Evolutionary conservation across 345 rosid genomes (phyloP), one percentile per base, ranked within the genome.

Genomic region (Turritis glabra): DNA sequence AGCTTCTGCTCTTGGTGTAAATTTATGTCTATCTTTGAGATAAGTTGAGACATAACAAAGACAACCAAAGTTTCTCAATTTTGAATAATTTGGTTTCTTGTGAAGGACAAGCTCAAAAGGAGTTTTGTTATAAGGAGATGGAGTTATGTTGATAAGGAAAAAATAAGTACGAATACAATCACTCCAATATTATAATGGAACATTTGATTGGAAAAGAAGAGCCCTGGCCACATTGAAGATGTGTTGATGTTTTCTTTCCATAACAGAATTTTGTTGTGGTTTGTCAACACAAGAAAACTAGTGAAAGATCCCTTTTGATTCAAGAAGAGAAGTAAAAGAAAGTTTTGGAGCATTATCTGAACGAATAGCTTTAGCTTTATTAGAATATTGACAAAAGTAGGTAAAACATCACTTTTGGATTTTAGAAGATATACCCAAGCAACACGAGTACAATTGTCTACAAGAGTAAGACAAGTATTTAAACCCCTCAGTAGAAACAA

Each of bases 261-360:
- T n/a, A n/a, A n/a, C n/a, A n/a, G n/a, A n/a, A n/a, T n/a, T n/a
- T n/a, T n/a, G n/a, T n/a, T 59, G 43, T 10, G 46, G 26, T 0
- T 46, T 59, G 0, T 59, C 4, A 37, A 3, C 64, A 19, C 29
- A 59, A 0, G 26, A 35, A 12, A 19, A 59, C 1, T 18, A 37
- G 2, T 59, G 64, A 19, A 35, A 2, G 5, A 59, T 59, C 0
- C 64, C 46, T 4, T 59, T 59, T 0, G 12, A 1, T 0, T 21
- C 6, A 6, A 53, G 10, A 13, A 53, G 11, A 0, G 3, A 1
- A 0, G 19, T 1, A 2, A 43, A 15, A 0, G n/a, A 18, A 0
- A 43, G 1, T 6, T 15, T 8, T 2, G 11, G 47, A 19, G 51
- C 33, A 40, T 61, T 41, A 23, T 61, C 50, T 5, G 29, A 33